phyloP scores from a whole-genome alignment of 2,329 filamentous ascomycete genomes.

The Raffaelea ambrosiae region DNA sequence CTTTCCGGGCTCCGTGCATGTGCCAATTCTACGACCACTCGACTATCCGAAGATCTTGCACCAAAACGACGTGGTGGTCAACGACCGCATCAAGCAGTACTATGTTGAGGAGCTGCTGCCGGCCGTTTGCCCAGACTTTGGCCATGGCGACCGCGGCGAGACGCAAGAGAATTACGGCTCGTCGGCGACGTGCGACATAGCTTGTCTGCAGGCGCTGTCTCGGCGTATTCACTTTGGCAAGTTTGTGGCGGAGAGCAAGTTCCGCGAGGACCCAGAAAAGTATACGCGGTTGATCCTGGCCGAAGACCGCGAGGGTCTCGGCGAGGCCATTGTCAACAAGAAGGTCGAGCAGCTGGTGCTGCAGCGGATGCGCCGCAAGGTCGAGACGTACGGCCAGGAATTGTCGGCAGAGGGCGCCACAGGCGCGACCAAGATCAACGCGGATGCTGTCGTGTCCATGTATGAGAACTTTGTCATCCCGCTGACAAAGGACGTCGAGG shows the following conservation, averaged over 20 bases:
- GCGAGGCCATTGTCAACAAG: conserved; percentile 80
- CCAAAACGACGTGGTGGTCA: conserved; percentile 83
- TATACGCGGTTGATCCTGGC: conserved; percentile 79
- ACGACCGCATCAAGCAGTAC: conserved; percentile 73
- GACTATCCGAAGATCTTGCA: conserved; percentile 84
- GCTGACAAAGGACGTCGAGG: conserved; percentile 94
- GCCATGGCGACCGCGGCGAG: conserved; percentile 72
- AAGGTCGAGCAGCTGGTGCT: conserved; percentile 88
- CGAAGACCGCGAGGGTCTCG: conserved; percentile 72
- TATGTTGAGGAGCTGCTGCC: conserved; percentile 82
- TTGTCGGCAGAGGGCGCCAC: conserved; percentile 52
- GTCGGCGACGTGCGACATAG: conserved; percentile 82
- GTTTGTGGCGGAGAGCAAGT: conserved; percentile 96
- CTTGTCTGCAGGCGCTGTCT: conserved; percentile 80
- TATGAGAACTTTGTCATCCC: conserved; percentile 93
- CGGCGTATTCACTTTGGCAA: conserved; percentile 95
- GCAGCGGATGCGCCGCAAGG: conserved; percentile 78
- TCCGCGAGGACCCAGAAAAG: conserved; percentile 68
- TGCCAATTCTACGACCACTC: conserved; percentile 78
- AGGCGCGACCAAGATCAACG: conserved; percentile 68
- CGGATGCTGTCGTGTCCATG: conserved; percentile 83
- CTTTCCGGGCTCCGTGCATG: conserved; percentile 73
- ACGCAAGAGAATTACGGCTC: conserved; percentile 93
- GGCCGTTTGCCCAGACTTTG: conserved; percentile 68
- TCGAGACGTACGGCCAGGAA: conserved; percentile 87